A percentile compares a stretch with the other conserved stretches of the same genome.
These are phyloP conservation scores for Fusarium dimerum DNA, from an alignment of 2,329 filamentous ascomycete species.

Conservation along the genomic window DNA sequence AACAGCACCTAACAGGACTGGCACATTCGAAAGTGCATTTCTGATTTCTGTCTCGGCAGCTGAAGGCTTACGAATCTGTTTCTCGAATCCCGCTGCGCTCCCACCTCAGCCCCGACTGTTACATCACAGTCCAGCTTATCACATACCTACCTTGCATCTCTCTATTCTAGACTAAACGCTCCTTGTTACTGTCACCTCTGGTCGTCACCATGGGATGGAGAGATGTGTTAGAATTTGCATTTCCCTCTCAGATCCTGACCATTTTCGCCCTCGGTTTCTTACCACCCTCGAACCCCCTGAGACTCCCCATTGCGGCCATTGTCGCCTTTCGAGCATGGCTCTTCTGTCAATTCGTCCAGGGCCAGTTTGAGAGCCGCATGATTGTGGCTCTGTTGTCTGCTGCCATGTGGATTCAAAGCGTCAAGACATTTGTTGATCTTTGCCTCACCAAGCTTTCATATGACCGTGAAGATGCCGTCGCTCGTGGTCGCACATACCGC, in stretches of 20 bases:
- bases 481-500: too few species aligned
- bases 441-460: conserved; percentile 11
- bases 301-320: neutral
- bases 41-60: too few species aligned
- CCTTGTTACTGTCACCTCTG: neutral
- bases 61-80: too few species aligned
- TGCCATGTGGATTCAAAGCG: conserved; percentile 20
- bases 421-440: conserved; percentile 18
- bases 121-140: too few species aligned
- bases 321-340: conserved; percentile 10
- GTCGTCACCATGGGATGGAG: conserved; percentile 5
- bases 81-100: too few species aligned
- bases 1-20: too few species aligned
- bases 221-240: conserved; percentile 5
- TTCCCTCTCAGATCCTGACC: conserved; percentile 8
- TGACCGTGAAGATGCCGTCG: neutral
- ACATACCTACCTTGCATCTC: neutral
- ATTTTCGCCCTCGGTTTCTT: conserved; percentile 10
- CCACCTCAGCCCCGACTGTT: too few species aligned
- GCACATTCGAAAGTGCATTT: too few species aligned
- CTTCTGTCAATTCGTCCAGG: conserved; percentile 10
- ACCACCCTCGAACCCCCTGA: neutral
- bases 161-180: neutral
- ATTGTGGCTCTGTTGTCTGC: conserved; percentile 19
- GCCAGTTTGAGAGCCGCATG: conserved; percentile 9